These are phyloP conservation scores for Kazachstania sp. DNA, from an alignment of 1,139 yeast genomes.

Conservation along the genomic window DNA sequence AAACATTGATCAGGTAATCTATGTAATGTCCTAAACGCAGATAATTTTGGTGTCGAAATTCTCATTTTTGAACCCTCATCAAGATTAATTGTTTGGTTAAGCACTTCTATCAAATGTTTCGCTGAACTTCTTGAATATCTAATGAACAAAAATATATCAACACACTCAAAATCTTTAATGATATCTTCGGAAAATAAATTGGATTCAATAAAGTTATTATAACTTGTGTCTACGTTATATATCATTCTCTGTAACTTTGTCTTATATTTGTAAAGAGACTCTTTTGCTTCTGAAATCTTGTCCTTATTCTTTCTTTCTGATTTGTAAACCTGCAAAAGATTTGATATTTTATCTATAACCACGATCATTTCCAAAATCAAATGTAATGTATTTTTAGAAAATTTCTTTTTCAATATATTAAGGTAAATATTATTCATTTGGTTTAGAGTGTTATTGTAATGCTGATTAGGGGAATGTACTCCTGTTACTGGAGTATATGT, in stretches of 20 bases:
- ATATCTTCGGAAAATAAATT: slow-evolving; percentile 31
- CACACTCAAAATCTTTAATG: slow-evolving; percentile 29
- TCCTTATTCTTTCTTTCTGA: slow-evolving; percentile 4
- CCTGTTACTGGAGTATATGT: neutral
- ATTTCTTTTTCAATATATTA: slow-evolving; percentile 29
- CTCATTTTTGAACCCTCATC: slow-evolving; percentile 28
- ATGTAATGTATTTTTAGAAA: slow-evolving; percentile 26
- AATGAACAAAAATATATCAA: slow-evolving; percentile 32
- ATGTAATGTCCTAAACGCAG: slow-evolving; percentile 35
- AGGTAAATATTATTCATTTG: neutral
- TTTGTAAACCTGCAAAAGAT: slow-evolving; percentile 13
- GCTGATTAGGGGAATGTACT: neutral
- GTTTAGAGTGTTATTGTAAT: neutral
- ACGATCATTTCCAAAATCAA: slow-evolving; percentile 30
- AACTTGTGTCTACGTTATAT: slow-evolving; percentile 29
- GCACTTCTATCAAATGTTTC: slow-evolving; percentile 24
- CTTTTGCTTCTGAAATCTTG: slow-evolving; percentile 5
- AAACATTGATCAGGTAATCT: slow-evolving; percentile 37
- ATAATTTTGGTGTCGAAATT: slow-evolving; percentile 34
- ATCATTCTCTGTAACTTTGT: slow-evolving; percentile 23
- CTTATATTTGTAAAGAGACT: slow-evolving; percentile 12
- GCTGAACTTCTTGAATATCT: slow-evolving; percentile 35
- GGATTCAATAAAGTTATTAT: slow-evolving; percentile 31
- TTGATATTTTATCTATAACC: slow-evolving; percentile 22
- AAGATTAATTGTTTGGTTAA: slow-evolving; percentile 15